Evolutionary conservation across 108 stramenopile species (phyloP).

Genomic region (Stephanodiscus minutulus): DNA sequence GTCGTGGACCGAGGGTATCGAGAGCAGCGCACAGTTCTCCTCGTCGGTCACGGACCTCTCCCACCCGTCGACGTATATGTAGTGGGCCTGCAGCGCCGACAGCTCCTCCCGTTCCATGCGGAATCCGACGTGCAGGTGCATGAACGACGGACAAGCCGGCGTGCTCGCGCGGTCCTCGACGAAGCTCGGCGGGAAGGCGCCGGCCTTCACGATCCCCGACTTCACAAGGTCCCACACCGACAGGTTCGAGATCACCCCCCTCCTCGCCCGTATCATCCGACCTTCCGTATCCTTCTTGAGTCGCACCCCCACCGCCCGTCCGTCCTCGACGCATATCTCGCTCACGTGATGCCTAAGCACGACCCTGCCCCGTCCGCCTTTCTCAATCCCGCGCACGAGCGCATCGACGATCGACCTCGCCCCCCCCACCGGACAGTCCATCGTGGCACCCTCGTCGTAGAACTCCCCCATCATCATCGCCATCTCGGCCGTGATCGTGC

Average conservation of each 20-base stretch:
- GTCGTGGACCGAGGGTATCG: conserved; percentile 88
- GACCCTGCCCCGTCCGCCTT: conserved; percentile 63
- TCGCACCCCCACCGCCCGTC: conserved; percentile 66
- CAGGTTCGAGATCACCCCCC: conserved; percentile 74
- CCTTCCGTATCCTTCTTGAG: conserved; percentile 37
- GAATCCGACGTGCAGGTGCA: conserved; percentile 89
- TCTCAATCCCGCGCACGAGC: conserved; percentile 83
- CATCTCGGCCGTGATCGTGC: conserved; percentile 92
- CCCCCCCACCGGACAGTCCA: conserved; percentile 89
- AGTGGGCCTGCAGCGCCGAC: conserved; percentile 71
- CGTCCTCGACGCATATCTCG: conserved; percentile 70
- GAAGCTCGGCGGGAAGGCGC: conserved; percentile 55
- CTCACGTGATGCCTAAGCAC: conserved; percentile 67
- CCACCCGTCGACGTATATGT: conserved; percentile 88
- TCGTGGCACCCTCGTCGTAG: conserved; percentile 70
- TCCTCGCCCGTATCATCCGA: conserved; percentile 50
- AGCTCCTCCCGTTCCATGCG: conserved; percentile 64
- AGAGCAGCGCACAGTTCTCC: conserved; percentile 85
- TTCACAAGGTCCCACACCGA: conserved; percentile 73
- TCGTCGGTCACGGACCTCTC: conserved; percentile 66
- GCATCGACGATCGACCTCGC: conserved; percentile 85
- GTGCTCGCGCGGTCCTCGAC: conserved; percentile 57
- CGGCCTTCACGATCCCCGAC: conserved; percentile 61
- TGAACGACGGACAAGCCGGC: conserved; percentile 69
- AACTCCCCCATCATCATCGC: conserved; percentile 93